phyloP scores from a whole-genome alignment of 1,139 yeast genomes.

The Meyerozyma carpophila region DNA sequence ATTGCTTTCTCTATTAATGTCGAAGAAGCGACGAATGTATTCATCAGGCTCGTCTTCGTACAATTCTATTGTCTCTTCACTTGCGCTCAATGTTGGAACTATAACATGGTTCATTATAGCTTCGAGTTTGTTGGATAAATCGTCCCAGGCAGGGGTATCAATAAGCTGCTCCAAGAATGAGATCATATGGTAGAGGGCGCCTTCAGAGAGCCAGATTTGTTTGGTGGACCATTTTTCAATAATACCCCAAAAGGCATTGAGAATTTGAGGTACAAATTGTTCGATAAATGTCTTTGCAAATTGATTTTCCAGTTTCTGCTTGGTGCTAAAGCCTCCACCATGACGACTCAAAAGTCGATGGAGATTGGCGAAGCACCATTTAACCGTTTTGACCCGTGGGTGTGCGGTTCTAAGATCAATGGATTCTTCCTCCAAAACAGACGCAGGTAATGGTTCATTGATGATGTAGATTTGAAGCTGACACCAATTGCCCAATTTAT shows the following conservation, averaged over 20 bases:
- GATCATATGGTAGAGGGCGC: constrained; percentile 56
- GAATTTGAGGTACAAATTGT: constrained; percentile 56
- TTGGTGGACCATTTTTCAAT: constrained; percentile 57
- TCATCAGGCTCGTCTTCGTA: constrained; percentile 74
- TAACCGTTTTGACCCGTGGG: constrained; percentile 56
- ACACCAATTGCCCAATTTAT: constrained; percentile 60
- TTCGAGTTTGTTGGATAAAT: constrained; percentile 51
- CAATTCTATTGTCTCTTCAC: constrained; percentile 50
- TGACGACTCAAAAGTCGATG: constrained; percentile 54
- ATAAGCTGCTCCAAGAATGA: constrained; percentile 60
- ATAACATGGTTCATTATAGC: constrained; percentile 56
- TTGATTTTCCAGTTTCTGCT: constrained; percentile 27
- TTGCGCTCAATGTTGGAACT: constrained; percentile 58
- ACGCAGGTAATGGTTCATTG: constrained; percentile 35
- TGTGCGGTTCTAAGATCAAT: constrained; percentile 29
- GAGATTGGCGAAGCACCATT: constrained; percentile 71
- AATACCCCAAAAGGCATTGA: constrained; percentile 53
- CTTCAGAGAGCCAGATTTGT: constrained; percentile 56
- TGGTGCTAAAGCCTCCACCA: constrained; percentile 44
- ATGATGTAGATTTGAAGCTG: constrained; percentile 51
- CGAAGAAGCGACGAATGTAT: constrained; percentile 64
- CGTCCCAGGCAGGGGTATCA: constrained; percentile 49
- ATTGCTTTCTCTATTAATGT: constrained; percentile 62
- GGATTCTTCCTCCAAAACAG: constrained; percentile 32
- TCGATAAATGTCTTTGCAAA: constrained; percentile 44